Conservation (phyloP, 2,329 filamentous ascomycete genomes). For the Fusarium sp. region DNA sequence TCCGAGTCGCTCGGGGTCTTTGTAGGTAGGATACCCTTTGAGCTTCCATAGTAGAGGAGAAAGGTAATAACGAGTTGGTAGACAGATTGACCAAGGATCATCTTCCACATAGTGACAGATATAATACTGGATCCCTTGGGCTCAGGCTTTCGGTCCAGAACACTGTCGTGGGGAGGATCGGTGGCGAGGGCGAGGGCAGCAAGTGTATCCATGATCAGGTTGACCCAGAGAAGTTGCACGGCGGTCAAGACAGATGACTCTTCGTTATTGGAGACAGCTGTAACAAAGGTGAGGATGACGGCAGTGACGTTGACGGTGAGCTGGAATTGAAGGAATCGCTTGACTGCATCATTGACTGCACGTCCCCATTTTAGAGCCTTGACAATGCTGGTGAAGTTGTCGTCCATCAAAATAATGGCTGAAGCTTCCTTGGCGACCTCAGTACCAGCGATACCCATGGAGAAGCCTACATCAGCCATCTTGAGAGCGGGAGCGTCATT, state of each 20-base stretch:
- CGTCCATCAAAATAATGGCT: constrained; percentile 87
- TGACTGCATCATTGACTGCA: constrained; percentile 81
- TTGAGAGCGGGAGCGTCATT: constrained; percentile 87
- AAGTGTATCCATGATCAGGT: constrained; percentile 97
- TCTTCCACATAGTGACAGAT: constrained; percentile 97
- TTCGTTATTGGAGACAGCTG: constrained; percentile 76
- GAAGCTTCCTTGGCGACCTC: constrained; percentile 89
- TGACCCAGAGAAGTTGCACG: constrained; percentile 95
- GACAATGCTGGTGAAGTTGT: constrained; percentile 88
- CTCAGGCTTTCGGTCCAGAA: constrained; percentile 80
- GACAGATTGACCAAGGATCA: constrained; percentile 93
- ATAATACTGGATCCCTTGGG: constrained; percentile 72
- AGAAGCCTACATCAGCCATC: constrained; percentile 85
- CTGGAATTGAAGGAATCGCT: constrained; percentile 82
- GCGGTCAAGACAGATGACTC: constrained; percentile 84
- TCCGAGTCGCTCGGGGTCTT: constrained; percentile 60
- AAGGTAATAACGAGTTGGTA: constrained; percentile 88
- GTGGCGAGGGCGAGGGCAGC: constrained; percentile 90
- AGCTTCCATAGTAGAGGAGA: constrained; percentile 81
- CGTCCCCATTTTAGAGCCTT: constrained; percentile 86
- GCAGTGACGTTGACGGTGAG: constrained; percentile 93
- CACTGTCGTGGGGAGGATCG: constrained; percentile 85
- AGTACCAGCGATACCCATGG: constrained; percentile 86
- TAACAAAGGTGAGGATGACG: constrained; percentile 87
- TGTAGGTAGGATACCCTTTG: constrained; percentile 51